Percentiles rank a stretch among this genome's conserved stretches.
Evolutionary conservation across 129 eudicot species (phyloP).

Genomic region (Logfia minima): DNA sequence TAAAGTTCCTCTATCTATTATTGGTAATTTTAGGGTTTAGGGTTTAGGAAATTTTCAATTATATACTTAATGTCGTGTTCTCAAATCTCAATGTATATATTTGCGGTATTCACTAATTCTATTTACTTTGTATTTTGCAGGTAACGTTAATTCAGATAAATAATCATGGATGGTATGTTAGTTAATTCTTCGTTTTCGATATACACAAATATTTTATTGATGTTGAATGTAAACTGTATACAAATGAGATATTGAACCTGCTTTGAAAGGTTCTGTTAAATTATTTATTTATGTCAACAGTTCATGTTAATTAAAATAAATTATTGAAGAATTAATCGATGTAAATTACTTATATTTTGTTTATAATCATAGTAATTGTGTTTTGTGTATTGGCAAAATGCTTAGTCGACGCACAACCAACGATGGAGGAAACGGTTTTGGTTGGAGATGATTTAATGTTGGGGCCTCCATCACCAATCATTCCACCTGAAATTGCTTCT

Average conservation of each 20-base stretch:
- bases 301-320: background rate
- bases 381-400: conserved; percentile 17
- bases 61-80: background rate
- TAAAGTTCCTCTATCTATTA: background rate
- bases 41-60: conserved; percentile 3
- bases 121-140: conserved; percentile 27
- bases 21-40: conserved; percentile 20
- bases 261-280: background rate
- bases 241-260: background rate
- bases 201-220: background rate
- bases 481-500: conserved; percentile 96
- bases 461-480: conserved; percentile 91
- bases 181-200: background rate
- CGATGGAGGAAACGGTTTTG: conserved; percentile 91
- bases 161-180: conserved; percentile 38
- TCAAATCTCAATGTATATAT: background rate
- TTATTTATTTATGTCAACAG: background rate
- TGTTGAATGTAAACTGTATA: background rate
- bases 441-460: conserved; percentile 96
- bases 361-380: background rate
- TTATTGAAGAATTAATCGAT: background rate
- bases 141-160: conserved; percentile 7
- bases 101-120: conserved; percentile 13
- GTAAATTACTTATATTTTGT: background rate
- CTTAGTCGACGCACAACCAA: conserved; percentile 83